A percentile compares a stretch with the other conserved stretches of the same genome.
These are phyloP conservation scores for Miscanthus lutarioriparius DNA, from an alignment of 176 grass and related monocot genomes.

Conservation along the genomic window DNA sequence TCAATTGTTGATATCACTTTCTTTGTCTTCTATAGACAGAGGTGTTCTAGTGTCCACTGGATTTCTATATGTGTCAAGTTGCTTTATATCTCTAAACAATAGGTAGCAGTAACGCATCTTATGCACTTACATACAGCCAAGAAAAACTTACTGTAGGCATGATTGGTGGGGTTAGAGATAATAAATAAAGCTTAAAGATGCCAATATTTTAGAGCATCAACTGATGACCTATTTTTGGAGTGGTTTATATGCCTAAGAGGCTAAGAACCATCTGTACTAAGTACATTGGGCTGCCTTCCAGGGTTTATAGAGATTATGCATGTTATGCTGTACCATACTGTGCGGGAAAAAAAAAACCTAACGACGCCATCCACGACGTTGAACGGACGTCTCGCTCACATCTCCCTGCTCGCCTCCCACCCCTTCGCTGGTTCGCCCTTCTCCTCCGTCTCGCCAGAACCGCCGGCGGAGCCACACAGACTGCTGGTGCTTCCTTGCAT, in stretches of 20 bases:
- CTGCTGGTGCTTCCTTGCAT: too few relatives aligned
- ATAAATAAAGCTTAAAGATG: slow-evolving; percentile 18
- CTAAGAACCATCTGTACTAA: slow-evolving; percentile 11
- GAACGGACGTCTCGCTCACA: too few relatives aligned
- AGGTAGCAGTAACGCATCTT: not conserved
- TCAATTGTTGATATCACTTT: slow-evolving; percentile 22
- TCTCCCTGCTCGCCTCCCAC: too few relatives aligned
- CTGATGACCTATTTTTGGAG: not conserved
- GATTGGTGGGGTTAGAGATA: not conserved
- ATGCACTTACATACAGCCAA: not conserved
- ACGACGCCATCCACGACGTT: too few relatives aligned
- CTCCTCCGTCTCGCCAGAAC: too few relatives aligned
- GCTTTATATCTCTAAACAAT: not conserved
- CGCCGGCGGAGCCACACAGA: too few relatives aligned
- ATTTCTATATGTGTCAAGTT: not conserved
- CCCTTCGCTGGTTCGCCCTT: too few relatives aligned
- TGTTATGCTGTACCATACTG: too few relatives aligned
- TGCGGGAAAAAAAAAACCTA: too few relatives aligned
- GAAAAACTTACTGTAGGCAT: not conserved
- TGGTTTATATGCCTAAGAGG: not conserved
- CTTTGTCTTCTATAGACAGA: not conserved
- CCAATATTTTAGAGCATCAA: not conserved
- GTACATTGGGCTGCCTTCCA: not conserved
- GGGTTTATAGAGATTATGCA: not conserved
- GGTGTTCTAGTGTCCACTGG: not conserved